These are phyloP conservation scores for Thalassiosira pacifica DNA, from an alignment of 352 stramenopile species.

Conservation along the genomic window DNA sequence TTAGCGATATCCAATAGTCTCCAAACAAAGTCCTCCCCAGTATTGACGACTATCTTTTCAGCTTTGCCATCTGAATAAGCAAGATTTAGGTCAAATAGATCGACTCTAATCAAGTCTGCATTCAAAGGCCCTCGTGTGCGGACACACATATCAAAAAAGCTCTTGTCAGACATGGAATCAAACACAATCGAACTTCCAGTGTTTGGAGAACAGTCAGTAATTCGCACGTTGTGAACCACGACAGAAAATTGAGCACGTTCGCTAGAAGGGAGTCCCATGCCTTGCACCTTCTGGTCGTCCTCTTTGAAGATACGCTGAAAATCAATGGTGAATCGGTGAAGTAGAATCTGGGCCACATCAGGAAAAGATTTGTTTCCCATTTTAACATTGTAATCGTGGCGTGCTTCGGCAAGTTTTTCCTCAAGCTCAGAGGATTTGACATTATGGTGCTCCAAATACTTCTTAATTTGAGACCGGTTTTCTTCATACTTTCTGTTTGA, in stretches of 20 bases:
- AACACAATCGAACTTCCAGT: conserved; percentile 79
- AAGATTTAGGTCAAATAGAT: conserved; percentile 86
- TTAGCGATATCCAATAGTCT: conserved; percentile 84
- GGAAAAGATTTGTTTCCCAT: conserved; percentile 57
- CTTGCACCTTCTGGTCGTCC: conserved; percentile 59
- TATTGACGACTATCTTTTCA: conserved; percentile 84
- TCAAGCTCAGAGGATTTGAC: conserved; percentile 67
- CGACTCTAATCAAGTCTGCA: conserved; percentile 83
- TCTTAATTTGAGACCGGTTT: conserved; percentile 63
- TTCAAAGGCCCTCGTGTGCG: conserved; percentile 76
- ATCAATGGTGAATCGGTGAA: conserved; percentile 85
- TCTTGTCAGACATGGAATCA: conserved; percentile 79
- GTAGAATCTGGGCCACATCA: conserved; percentile 75
- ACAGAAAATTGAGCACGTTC: conserved; percentile 84
- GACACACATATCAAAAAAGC: conserved; percentile 86
- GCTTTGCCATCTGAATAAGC: conserved; percentile 77
- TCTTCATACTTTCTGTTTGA: conserved; percentile 66
- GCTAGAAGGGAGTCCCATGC: conserved; percentile 55
- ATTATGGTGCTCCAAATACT: conserved; percentile 70
- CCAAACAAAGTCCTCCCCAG: conserved; percentile 87
- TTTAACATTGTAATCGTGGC: conserved; percentile 64
- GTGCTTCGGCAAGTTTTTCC: conserved; percentile 56
- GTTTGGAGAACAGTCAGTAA: conserved; percentile 82
- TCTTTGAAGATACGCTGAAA: conserved; percentile 87
- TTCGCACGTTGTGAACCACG: conserved; percentile 82